Evolutionary conservation across 371 early-diverging fungal genomes (phyloP).

Genomic region (Haplosporangium sp.): DNA sequence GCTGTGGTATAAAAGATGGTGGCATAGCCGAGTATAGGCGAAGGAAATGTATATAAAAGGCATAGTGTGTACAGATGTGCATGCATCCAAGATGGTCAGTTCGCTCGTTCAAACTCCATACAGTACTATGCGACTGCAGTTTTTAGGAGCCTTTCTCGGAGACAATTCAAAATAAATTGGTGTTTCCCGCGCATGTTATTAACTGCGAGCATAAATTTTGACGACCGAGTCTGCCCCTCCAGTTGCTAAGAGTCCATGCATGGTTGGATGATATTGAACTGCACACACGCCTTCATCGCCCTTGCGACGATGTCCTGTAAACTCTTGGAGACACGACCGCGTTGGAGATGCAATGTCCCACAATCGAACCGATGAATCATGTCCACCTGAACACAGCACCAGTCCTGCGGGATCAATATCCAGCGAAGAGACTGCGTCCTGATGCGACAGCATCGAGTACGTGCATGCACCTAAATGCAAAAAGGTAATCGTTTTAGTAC

Average conservation of each 20-base stretch:
- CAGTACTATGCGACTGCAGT: too few species aligned
- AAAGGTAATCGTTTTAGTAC: background rate
- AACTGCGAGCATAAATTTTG: constrained; percentile 62
- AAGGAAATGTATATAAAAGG: too few species aligned
- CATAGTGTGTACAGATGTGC: too few species aligned
- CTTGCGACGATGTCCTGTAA: constrained; percentile 80
- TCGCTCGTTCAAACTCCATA: too few species aligned
- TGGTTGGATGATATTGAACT: constrained; percentile 72
- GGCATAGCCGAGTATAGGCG: too few species aligned
- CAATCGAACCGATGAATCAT: constrained; percentile 84
- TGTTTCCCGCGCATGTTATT: background rate
- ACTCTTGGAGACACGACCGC: constrained; percentile 81
- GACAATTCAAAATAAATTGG: too few species aligned
- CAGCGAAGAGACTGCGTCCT: constrained; percentile 66
- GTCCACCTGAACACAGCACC: constrained; percentile 81
- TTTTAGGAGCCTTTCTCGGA: too few species aligned
- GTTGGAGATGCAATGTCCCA: constrained; percentile 77
- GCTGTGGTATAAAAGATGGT: too few species aligned
- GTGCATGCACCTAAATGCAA: constrained; percentile 27
- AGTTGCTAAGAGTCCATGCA: constrained; percentile 72
- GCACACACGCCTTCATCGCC: constrained; percentile 83
- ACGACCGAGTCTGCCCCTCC: constrained; percentile 84
- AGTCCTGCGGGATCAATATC: constrained; percentile 78
- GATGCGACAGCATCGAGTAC: constrained; percentile 42
- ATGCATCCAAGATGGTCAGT: too few species aligned